Evolutionary conservation across 495 filamentous ascomycete species (phyloP), one percentile per base, ranked within the genome.

Genomic region (Opeltia flavorubescens): DNA sequence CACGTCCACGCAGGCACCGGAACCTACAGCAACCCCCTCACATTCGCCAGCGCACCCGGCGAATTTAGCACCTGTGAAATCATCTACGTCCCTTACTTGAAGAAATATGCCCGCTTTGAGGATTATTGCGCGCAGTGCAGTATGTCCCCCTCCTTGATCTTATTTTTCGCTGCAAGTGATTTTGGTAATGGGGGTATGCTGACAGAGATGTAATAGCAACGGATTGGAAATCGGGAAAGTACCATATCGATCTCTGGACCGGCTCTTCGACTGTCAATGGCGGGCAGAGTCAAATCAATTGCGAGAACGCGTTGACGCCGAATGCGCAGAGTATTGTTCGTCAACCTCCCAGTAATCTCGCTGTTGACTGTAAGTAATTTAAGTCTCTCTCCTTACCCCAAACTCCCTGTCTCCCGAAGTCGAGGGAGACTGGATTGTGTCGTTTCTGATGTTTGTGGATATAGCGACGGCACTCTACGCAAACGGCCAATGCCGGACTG

Each of bases 31-130:
- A 61, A 74, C 50, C 69, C 69, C 6, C 34, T 74, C 24, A 70
- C 70, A 8, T 66, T 71, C 29, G 70, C 69, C 18, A 62, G 62
- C 8, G 64, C 63, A 13, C 44, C 52, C 1, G 60, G 63, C 34
- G 66, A 67, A 27, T 66, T 64, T 46, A 51, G 55, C 2, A 34
- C 54, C 3, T 74, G 70, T 53, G 70, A 70, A 36, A 57, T 69
- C 39, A 56, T 74, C 52, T 74, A 72, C 41, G 44, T 59, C 3
- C 66, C 66, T 0, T 64, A 64, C 27, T 44, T 69, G 39, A 59
- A 58, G 27, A 72, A 71, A 49, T 71, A 71, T 46, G 58, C 66
- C 13, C 55, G 62, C 1, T 55, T 53, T 39, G 62, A 68, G 45
- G 65, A 65, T 25, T 43, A 52, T 11, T 67, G 65, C 44, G 58